phyloP scores from a whole-genome alignment of 805 yeast species.

The Wickerhamiella vanderwaltii region DNA sequence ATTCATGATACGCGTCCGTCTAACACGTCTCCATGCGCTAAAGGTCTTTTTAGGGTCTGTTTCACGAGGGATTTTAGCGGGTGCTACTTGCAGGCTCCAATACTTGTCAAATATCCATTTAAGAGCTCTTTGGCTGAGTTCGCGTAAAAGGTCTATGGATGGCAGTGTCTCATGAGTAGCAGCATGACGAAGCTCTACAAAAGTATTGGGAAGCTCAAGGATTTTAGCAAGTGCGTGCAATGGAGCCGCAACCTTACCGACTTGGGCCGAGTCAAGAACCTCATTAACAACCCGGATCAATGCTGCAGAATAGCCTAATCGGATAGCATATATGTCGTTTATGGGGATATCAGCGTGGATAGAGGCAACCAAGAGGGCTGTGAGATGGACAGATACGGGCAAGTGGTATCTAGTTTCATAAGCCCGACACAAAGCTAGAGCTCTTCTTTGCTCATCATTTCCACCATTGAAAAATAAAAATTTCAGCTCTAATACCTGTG shows the following conservation, averaged over 20 bases:
- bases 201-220: conserved; percentile 57
- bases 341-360: conserved; percentile 18
- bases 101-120: conserved; percentile 63
- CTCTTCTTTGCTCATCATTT: conserved; percentile 16
- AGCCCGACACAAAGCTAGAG: conserved; percentile 19
- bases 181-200: conserved; percentile 81
- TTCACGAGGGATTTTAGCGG: conserved; percentile 1
- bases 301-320: conserved; percentile 29
- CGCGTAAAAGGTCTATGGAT: conserved; percentile 50
- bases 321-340: conserved; percentile 20
- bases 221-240: conserved; percentile 59
- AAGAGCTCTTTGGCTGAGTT: conserved; percentile 48
- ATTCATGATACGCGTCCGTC: conserved; percentile 34
- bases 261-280: conserved; percentile 74
- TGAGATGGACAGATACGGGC: conserved; percentile 22
- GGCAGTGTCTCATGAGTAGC: conserved; percentile 88
- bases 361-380: conserved; percentile 20
- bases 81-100: conserved; percentile 38
- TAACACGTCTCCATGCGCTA: conserved; percentile 38
- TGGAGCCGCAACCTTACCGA: conserved; percentile 65
- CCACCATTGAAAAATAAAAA: conserved; percentile 17
- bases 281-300: conserved; percentile 85
- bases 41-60: conserved; percentile 28
- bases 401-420: conserved; percentile 21
- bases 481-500: conserved; percentile 16